Conservation (phyloP, 805 yeast genomes). For the Saturnispora besseyi region DNA sequence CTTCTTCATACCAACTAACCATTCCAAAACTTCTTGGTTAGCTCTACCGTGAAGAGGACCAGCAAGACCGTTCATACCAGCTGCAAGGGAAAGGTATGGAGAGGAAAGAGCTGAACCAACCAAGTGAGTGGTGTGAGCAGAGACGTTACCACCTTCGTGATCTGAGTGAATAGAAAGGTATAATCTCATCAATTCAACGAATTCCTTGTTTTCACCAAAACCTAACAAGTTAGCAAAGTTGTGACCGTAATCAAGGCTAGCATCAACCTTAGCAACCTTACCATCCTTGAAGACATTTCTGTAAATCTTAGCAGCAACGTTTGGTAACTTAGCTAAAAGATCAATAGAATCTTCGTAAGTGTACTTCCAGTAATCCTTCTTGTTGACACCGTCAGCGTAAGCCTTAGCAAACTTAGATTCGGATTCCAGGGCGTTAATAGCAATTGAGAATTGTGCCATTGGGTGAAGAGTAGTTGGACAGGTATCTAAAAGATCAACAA, state of each 20-base stretch:
- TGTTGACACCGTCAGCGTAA: constrained; percentile 73
- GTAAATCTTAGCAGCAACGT: constrained; percentile 75
- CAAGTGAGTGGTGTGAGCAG: constrained; percentile 79
- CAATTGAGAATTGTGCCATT: constrained; percentile 85
- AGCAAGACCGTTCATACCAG: constrained; percentile 78
- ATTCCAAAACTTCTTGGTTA: constrained; percentile 78
- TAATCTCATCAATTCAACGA: constrained; percentile 70
- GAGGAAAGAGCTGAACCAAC: constrained; percentile 78
- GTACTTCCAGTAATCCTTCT: constrained; percentile 78
- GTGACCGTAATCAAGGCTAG: constrained; percentile 59
- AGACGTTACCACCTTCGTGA: constrained; percentile 87
- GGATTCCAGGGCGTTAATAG: constrained; percentile 69
- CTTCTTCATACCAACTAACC: constrained; percentile 60
- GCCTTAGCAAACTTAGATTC: constrained; percentile 82
- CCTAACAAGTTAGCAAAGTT: constrained; percentile 50
- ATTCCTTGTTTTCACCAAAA: constrained; percentile 53
- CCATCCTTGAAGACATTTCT: constrained; percentile 81
- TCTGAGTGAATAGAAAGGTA: constrained; percentile 78
- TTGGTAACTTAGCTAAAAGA: constrained; percentile 73
- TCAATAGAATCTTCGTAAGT: constrained; percentile 75
- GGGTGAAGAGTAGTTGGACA: constrained; percentile 74
- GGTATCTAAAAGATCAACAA: constrained; percentile 59
- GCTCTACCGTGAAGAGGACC: constrained; percentile 88
- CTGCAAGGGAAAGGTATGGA: constrained; percentile 70
- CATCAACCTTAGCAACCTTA: constrained; percentile 43